These are phyloP conservation scores for Achaetomium macrosporum DNA, from an alignment of 2,329 filamentous ascomycete species.

Conservation along the genomic window DNA sequence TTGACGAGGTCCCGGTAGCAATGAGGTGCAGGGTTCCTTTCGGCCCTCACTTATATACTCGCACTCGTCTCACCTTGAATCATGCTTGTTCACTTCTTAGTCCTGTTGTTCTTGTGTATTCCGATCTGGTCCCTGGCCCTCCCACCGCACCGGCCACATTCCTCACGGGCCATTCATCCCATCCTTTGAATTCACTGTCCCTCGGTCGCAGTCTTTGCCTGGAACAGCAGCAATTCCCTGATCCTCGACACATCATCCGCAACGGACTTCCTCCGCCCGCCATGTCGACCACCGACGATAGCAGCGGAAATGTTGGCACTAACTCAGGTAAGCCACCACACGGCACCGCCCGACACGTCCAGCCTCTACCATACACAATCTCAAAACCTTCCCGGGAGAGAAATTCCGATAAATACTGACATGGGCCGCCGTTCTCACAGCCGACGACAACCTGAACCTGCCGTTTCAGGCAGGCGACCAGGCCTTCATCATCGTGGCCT, in stretches of 20 bases:
- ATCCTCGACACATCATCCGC: neutral
- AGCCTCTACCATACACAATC: neutral
- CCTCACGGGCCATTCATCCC: neutral
- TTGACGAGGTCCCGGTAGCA: neutral
- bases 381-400: neutral
- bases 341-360: neutral
- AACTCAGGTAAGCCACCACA: constrained; percentile 9
- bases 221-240: neutral
- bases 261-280: constrained; percentile 6
- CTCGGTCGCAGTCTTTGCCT: neutral
- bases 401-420: neutral
- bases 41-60: constrained; percentile 9
- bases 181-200: neutral
- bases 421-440: constrained; percentile 39
- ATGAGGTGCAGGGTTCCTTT: neutral
- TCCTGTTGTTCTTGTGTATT: neutral
- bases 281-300: constrained; percentile 17
- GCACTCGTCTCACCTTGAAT: constrained; percentile 4
- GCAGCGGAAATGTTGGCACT: constrained; percentile 8
- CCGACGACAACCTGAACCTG: constrained; percentile 84
- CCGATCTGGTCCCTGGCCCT: neutral
- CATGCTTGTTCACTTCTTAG: neutral
- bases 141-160: too few relatives aligned
- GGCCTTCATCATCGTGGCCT: constrained; percentile 83
- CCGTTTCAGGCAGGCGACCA: constrained; percentile 90